These are phyloP conservation scores for Vigna trinervia DNA, from an alignment of 306 rosid genomes.

Conservation along the genomic window DNA sequence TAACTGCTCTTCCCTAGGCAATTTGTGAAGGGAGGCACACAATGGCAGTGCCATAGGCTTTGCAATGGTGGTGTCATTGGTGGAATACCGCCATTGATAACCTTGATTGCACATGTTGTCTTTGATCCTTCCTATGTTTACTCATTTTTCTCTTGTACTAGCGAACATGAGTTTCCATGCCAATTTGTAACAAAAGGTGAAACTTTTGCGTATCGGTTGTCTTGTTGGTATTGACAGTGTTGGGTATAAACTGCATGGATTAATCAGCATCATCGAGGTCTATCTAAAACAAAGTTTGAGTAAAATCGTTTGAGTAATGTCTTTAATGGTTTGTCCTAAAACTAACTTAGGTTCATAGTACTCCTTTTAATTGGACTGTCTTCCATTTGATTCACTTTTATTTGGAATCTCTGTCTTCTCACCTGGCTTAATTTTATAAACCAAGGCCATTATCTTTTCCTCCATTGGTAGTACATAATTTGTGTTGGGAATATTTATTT, in stretches of 20 bases:
- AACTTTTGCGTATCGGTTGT: neutral
- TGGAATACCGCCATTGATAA: too few relatives aligned
- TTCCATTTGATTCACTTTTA: slow-evolving; percentile 10
- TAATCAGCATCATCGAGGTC: neutral
- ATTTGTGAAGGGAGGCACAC: too few relatives aligned
- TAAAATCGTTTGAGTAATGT: neutral
- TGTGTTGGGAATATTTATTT: neutral
- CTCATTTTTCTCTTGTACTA: neutral
- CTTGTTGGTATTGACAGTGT: neutral
- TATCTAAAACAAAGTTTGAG: neutral
- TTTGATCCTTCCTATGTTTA: neutral
- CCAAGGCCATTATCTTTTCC: neutral
- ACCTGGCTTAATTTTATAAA: neutral
- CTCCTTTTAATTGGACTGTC: neutral
- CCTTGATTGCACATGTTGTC: neutral
- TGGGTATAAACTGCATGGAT: neutral
- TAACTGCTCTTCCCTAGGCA: too few relatives aligned
- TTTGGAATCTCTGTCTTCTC: neutral
- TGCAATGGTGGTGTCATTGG: too few relatives aligned
- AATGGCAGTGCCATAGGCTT: too few relatives aligned
- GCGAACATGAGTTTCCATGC: neutral
- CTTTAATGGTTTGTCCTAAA: slow-evolving; percentile 1
- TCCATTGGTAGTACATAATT: neutral
- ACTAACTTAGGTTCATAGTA: neutral
- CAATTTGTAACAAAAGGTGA: neutral